A percentile compares a stretch with the other conserved stretches of the same genome.
Conservation (phyloP, 2,329 filamentous ascomycete species). For the Alternaria sp. region DNA sequence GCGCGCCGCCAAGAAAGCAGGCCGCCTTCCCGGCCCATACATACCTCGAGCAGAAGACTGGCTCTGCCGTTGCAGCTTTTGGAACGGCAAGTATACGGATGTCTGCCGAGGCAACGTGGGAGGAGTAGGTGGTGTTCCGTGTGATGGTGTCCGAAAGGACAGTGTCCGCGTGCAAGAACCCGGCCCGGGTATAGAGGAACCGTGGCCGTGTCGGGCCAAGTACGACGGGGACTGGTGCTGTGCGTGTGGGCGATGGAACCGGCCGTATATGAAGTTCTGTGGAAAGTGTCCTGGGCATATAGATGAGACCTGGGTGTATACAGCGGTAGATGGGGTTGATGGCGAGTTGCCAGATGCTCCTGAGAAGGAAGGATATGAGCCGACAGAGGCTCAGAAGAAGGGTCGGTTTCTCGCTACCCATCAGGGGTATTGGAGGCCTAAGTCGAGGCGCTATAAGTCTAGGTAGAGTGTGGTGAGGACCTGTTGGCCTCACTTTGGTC, state of each 20-base stretch:
- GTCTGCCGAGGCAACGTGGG: no score
- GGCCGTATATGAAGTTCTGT: neutral
- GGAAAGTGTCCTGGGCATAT: neutral
- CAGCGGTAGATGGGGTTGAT: neutral
- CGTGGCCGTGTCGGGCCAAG: neutral
- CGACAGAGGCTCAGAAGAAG: neutral
- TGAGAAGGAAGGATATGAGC: neutral
- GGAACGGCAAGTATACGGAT: no score
- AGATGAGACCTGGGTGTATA: neutral
- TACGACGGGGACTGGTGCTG: neutral
- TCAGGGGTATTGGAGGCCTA: neutral
- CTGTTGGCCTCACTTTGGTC: neutral
- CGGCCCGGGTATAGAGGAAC: no score
- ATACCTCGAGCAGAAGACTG: no score
- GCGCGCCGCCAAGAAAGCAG: no score
- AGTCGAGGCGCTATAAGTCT: neutral
- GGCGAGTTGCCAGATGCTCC: neutral
- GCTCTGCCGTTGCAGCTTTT: no score
- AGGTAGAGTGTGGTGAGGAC: neutral
- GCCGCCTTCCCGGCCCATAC: no score
- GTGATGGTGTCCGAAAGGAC: no score
- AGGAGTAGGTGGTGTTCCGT: no score
- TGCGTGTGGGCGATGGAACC: neutral
- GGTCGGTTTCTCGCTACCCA: neutral
- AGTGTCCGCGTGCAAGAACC: no score